These are phyloP conservation scores for Setaria viridis DNA, from an alignment of 202 grass and related monocot genomes.

Conservation along the genomic window DNA sequence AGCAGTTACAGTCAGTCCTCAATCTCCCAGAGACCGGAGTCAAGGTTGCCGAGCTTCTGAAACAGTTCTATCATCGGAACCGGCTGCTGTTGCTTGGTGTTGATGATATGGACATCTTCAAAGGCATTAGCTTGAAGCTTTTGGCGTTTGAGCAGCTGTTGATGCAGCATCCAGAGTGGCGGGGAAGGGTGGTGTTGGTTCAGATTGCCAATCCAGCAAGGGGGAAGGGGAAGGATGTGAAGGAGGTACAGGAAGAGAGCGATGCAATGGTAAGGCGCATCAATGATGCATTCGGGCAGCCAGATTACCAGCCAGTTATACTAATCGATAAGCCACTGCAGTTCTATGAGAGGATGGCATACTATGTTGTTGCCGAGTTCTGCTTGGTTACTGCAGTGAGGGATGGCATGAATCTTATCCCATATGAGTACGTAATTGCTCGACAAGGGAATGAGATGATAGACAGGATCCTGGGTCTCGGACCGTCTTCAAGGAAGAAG, in stretches of 20 bases:
- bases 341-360: slow-evolving; percentile 97
- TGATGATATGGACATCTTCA: slow-evolving; percentile 96
- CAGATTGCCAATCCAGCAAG: slow-evolving; percentile 93
- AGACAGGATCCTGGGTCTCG: slow-evolving; percentile 63
- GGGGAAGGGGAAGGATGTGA: slow-evolving; percentile 79
- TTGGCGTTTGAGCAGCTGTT: slow-evolving; percentile 87
- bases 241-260: slow-evolving; percentile 83
- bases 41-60: slow-evolving; percentile 79
- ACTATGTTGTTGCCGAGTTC: slow-evolving; percentile 81
- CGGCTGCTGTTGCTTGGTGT: slow-evolving; percentile 75
- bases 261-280: slow-evolving; percentile 87
- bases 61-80: slow-evolving; percentile 60
- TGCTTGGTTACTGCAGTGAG: slow-evolving; percentile 90
- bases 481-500: slow-evolving; percentile 64
- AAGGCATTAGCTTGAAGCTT: slow-evolving; percentile 91
- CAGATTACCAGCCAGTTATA: slow-evolving; percentile 76
- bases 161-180: slow-evolving; percentile 76
- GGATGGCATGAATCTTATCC: slow-evolving; percentile 97
- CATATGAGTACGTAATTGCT: slow-evolving; percentile 89
- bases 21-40: slow-evolving; percentile 61
- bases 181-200: slow-evolving; percentile 71
- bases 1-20: slow-evolving; percentile 67
- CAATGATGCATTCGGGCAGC: slow-evolving; percentile 78
- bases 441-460: slow-evolving; percentile 80
- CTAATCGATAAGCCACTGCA: slow-evolving; percentile 78